Conservation (phyloP, 805 yeast genomes). For the Brettanomyces sp. region DNA sequence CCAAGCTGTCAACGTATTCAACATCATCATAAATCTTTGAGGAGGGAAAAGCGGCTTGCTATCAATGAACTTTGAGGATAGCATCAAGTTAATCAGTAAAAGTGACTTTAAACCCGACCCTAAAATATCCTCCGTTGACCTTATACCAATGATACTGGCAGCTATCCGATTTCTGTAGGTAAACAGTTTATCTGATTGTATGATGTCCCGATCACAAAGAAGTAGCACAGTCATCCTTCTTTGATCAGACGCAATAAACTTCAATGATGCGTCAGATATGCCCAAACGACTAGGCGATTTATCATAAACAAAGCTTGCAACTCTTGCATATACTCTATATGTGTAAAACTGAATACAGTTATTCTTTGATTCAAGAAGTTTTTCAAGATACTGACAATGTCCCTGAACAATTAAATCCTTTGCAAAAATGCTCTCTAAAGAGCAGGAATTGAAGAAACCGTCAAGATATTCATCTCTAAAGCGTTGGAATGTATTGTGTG, state of each 20-base stretch:
- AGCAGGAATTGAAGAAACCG: not conserved
- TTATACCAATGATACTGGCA: slow-evolving; percentile 55
- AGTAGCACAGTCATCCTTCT: too few species aligned
- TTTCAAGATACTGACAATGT: too few species aligned
- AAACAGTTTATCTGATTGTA: slow-evolving; percentile 31
- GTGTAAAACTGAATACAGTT: slow-evolving; percentile 21
- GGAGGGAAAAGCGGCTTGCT: slow-evolving; percentile 38
- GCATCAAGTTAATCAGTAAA: slow-evolving; percentile 35
- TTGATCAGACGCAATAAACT: too few species aligned
- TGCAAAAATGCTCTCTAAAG: slow-evolving; percentile 9
- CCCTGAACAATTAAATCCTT: too few species aligned
- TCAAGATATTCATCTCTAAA: too few species aligned
- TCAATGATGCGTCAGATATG: too few species aligned
- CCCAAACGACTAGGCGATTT: too few species aligned
- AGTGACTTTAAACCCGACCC: slow-evolving; percentile 36
- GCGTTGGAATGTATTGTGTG: too few species aligned
- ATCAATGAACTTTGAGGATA: slow-evolving; percentile 25
- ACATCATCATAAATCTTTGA: slow-evolving; percentile 55
- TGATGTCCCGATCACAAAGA: slow-evolving; percentile 19
- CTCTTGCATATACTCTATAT: slow-evolving; percentile 22
- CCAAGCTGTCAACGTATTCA: slow-evolving; percentile 48
- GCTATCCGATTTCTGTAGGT: slow-evolving; percentile 51
- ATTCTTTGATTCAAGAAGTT: not conserved
- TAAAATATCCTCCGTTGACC: slow-evolving; percentile 29
- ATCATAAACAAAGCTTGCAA: too few species aligned